Percentiles rank a stretch among this genome's conserved stretches.
Evolutionary conservation across 108 stramenopile species (phyloP).

Genomic region (Nannochloropsis oceanica): DNA sequence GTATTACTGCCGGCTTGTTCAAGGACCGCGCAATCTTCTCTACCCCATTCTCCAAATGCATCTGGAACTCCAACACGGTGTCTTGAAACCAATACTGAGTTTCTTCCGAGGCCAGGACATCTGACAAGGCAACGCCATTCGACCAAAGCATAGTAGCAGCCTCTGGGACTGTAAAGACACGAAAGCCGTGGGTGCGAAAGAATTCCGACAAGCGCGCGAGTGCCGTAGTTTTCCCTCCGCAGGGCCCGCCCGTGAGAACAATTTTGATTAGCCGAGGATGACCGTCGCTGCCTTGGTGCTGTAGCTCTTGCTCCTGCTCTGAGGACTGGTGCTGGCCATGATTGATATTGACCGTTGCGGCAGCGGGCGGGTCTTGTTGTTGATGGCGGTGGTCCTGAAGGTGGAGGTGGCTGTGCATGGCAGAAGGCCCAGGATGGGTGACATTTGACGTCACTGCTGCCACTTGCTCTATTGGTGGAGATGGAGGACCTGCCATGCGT

Average conservation of each 20-base stretch:
- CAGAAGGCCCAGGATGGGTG: too few relatives aligned
- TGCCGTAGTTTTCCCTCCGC: conserved; percentile 86
- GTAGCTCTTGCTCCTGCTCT: background rate
- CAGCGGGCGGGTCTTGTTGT: too few relatives aligned
- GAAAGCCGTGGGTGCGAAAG: conserved; percentile 5
- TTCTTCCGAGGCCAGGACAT: conserved; percentile 15
- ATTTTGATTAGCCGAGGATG: conserved; percentile 7
- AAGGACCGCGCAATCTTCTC: conserved; percentile 49
- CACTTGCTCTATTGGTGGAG: too few relatives aligned
- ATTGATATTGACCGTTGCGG: too few relatives aligned
- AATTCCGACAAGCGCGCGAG: conserved; percentile 46
- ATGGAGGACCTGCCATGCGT: too few relatives aligned
- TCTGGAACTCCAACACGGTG: conserved; percentile 34
- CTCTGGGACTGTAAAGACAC: conserved; percentile 65
- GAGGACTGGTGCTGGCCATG: too few relatives aligned
- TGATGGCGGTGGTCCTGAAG: too few relatives aligned
- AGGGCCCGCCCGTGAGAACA: conserved; percentile 88
- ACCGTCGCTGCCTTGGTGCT: background rate
- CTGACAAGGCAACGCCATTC: conserved; percentile 47
- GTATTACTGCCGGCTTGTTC: conserved; percentile 49
- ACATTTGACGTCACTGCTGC: too few relatives aligned
- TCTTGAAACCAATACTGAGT: background rate
- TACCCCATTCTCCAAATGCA: conserved; percentile 66
- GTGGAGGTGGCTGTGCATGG: too few relatives aligned
- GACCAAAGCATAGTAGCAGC: conserved; percentile 62